Evolutionary conservation across 805 yeast genomes (phyloP).

Genomic region (Sugiyamaella floridensis): DNA sequence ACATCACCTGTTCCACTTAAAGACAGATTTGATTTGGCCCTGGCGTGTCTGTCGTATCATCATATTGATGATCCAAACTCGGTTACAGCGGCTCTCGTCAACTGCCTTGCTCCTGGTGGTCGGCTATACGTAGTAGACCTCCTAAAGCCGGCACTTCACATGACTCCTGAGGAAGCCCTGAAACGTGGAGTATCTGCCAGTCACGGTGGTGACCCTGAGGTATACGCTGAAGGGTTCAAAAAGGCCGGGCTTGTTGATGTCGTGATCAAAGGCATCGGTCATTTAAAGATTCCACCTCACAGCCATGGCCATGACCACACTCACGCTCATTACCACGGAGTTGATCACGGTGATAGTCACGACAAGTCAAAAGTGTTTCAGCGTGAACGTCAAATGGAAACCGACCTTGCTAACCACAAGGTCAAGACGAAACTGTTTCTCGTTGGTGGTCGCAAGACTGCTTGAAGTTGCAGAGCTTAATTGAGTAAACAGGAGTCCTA

Average conservation of each 20-base stretch:
- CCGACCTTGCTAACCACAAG: not conserved
- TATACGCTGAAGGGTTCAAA: slow-evolving; percentile 2
- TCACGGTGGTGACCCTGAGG: slow-evolving; percentile 9
- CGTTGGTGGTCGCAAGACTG: slow-evolving; percentile 7
- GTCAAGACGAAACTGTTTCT: slow-evolving; percentile 7
- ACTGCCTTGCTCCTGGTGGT: slow-evolving; percentile 17
- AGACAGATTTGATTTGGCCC: slow-evolving; percentile 19
- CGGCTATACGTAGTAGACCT: slow-evolving; percentile 15
- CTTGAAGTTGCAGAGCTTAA: not conserved
- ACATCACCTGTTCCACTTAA: slow-evolving; percentile 6
- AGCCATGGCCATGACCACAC: not conserved
- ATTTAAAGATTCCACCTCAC: slow-evolving; percentile 6
- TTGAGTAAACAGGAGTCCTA: too few species aligned
- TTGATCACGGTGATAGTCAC: too few species aligned
- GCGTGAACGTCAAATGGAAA: not conserved
- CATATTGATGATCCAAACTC: slow-evolving; percentile 18
- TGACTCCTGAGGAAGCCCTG: slow-evolving; percentile 10
- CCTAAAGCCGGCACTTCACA: slow-evolving; percentile 1
- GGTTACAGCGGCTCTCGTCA: slow-evolving; percentile 11
- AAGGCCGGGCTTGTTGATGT: slow-evolving; percentile 11
- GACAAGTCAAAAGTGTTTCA: not conserved
- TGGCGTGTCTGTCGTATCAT: slow-evolving; percentile 23
- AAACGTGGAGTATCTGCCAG: slow-evolving; percentile 10
- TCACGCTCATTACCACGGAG: not conserved
- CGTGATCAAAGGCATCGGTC: not conserved